Evolutionary conservation across 352 stramenopile species (phyloP).

Genomic region (Phytopythium chamaehyphon): DNA sequence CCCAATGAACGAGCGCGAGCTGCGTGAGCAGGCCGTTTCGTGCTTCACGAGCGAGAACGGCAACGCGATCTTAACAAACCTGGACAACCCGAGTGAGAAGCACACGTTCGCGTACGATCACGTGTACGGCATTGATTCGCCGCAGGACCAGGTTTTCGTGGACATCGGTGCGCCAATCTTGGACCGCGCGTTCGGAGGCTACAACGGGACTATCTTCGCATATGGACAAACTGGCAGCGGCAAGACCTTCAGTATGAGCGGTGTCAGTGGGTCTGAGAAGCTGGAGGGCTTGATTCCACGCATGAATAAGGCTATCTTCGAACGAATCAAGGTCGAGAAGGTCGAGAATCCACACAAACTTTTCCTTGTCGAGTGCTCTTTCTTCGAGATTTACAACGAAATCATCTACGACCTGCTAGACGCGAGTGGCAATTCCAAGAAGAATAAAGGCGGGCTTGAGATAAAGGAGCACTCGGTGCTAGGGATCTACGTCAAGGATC

Average conservation of each 20-base stretch:
- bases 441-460: slow-evolving; percentile 85
- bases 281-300: slow-evolving; percentile 89
- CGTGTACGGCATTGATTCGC: slow-evolving; percentile 78
- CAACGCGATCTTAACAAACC: slow-evolving; percentile 77
- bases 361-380: slow-evolving; percentile 91
- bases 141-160: slow-evolving; percentile 68
- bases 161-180: slow-evolving; percentile 79
- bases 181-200: slow-evolving; percentile 78
- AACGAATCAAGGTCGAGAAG: slow-evolving; percentile 66
- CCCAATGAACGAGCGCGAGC: slow-evolving; percentile 89
- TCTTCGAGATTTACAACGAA: slow-evolving; percentile 97
- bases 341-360: slow-evolving; percentile 64
- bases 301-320: slow-evolving; percentile 90
- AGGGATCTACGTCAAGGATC: slow-evolving; percentile 93
- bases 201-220: slow-evolving; percentile 90
- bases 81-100: slow-evolving; percentile 73
- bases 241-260: slow-evolving; percentile 89
- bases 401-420: slow-evolving; percentile 94
- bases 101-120: slow-evolving; percentile 89
- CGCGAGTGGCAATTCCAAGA: slow-evolving; percentile 81
- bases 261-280: slow-evolving; percentile 48
- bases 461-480: slow-evolving; percentile 93
- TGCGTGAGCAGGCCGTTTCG: slow-evolving; percentile 62
- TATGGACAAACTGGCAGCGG: slow-evolving; percentile 86
- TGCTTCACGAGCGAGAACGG: slow-evolving; percentile 70